Percentiles rank a stretch among this genome's conserved stretches.
Evolutionary conservation across 345 rosid genomes (phyloP).

Genomic region (Moricandia moricandioides): DNA sequence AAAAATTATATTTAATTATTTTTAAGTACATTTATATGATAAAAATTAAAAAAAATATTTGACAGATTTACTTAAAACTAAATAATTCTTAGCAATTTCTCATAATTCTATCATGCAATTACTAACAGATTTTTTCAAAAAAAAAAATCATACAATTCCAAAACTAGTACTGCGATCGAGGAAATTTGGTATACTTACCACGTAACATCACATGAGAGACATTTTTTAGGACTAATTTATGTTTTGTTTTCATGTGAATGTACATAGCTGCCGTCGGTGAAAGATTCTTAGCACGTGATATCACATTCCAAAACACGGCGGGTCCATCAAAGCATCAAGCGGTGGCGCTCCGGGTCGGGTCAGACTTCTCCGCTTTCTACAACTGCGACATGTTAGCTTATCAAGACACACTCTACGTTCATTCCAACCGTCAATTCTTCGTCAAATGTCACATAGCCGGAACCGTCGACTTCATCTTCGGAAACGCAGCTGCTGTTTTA

Average conservation of each 20-base stretch:
- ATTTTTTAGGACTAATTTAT: not conserved
- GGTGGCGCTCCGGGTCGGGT: constrained; percentile 66
- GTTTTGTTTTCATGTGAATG: not conserved
- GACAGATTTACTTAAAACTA: no score
- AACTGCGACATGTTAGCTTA: constrained; percentile 60
- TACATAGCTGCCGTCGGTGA: constrained; percentile 60
- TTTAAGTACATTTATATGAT: no score
- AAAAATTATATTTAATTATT: no score
- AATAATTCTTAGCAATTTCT: no score
- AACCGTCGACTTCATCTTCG: constrained; percentile 75
- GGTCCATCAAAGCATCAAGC: constrained; percentile 87
- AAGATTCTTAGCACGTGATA: constrained; percentile 66
- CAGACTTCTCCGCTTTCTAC: constrained; percentile 61
- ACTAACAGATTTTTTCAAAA: not conserved
- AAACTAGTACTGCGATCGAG: not conserved
- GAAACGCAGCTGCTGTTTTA: constrained; percentile 60
- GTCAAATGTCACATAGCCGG: constrained; percentile 51
- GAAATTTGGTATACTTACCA: not conserved
- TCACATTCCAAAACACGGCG: constrained; percentile 68
- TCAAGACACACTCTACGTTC: constrained; percentile 83
- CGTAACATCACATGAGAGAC: not conserved
- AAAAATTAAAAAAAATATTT: no score
- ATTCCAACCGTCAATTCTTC: constrained; percentile 67
- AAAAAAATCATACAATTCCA: not conserved
- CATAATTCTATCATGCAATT: not conserved